Base-by-base conservation (phyloP, 2,329 filamentous ascomycete species). In the Intubia oerlemansii region DNA sequence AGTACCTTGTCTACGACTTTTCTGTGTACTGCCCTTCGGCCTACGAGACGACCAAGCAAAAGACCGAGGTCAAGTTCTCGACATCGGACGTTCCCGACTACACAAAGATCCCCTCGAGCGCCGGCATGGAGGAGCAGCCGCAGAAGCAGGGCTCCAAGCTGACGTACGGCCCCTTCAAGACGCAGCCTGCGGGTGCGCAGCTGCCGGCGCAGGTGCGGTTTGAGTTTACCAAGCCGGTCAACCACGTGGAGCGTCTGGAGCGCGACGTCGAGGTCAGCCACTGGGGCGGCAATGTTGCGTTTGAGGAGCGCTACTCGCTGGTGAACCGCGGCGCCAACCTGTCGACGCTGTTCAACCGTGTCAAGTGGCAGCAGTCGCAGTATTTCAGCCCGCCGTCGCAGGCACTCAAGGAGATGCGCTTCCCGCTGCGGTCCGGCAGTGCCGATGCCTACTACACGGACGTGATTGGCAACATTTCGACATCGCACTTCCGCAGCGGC, bases 251-350 rank as follows among this genome's bases (percentile, higher is more conserved):
- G 19, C 58, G 67, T 11, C 59, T 98, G 34, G 80, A 95, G 53
- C 74, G 88, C 34, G 84, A 95, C 44, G 57, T 98, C 37, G 88
- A 98, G 50, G 75, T 98, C 42, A 91, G 80, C 47, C 88, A 95
- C 52, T 98, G 88, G 88, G 88, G 88, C 39, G 88, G 88, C 36
- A 98, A 98, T 47, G 54, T 95, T 30, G 88, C 88, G 2, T 81
- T 84, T 28, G 88, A 98, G 54, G 88, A 98, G 56, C 70, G 80
- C 33, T 93, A 92, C 54, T 80, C 75, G 50, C 62, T 95, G 39
- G 67, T 68, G 43, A 85, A 98, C 59, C 70, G 76, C 37, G 88
- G 77, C 37, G 90, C 88, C 28, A 74, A 77, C 48, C 59, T 85
- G 28, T 62, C 66, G 19, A 58, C 60, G 33, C 67, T 74, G 20